These are phyloP conservation scores for Filobasidium floriforme DNA, from an alignment of 768 basidiomycete species.

Conservation along the genomic window DNA sequence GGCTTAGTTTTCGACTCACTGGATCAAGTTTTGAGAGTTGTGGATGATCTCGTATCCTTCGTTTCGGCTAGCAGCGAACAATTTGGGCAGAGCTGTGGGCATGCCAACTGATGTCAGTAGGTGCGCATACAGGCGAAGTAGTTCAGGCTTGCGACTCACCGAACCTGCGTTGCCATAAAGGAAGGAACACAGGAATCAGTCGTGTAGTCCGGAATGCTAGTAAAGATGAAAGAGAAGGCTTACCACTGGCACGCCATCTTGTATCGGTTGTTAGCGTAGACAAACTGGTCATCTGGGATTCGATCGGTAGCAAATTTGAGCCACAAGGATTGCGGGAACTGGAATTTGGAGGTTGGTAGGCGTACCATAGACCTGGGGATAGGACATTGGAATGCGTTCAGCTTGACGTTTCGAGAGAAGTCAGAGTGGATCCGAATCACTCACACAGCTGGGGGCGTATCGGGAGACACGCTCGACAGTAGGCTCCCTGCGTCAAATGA, in stretches of 20 bases:
- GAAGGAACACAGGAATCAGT: too few species aligned
- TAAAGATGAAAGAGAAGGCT: background rate
- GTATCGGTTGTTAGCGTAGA: slow-evolving; percentile 43
- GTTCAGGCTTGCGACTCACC: too few species aligned
- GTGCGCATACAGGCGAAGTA: background rate
- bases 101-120: background rate
- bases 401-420: too few species aligned
- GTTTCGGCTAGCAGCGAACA: slow-evolving; percentile 46
- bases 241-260: slow-evolving; percentile 48
- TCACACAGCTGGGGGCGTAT: slow-evolving; percentile 36
- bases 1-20: slow-evolving; percentile 20
- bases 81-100: slow-evolving; percentile 43
- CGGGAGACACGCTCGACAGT: slow-evolving; percentile 47
- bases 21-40: slow-evolving; percentile 46
- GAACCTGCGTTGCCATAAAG: too few species aligned
- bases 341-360: background rate
- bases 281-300: slow-evolving; percentile 43
- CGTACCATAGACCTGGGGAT: background rate
- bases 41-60: slow-evolving; percentile 45
- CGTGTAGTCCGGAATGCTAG: too few species aligned
- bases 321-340: background rate
- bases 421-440: background rate
- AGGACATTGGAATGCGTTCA: background rate
- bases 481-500: slow-evolving; percentile 29
- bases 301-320: background rate